Evolutionary conservation across 805 yeast genomes (phyloP).

Genomic region (Kodamaea kaohsiungensis): DNA sequence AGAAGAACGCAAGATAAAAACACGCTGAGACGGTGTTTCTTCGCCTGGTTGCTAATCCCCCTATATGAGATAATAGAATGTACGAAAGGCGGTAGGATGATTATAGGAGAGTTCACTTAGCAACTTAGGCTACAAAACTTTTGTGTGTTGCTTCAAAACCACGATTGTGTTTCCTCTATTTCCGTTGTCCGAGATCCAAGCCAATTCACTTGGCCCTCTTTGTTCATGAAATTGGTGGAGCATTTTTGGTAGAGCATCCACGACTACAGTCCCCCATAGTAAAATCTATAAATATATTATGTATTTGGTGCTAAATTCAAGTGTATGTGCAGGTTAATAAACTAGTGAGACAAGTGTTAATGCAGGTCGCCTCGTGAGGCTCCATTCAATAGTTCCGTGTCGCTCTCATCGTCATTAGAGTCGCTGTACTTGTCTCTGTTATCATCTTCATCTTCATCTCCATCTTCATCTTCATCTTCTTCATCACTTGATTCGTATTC

Average conservation of each 20-base stretch:
- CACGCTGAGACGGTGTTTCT: background rate
- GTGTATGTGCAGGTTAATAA: background rate
- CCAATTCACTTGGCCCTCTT: background rate
- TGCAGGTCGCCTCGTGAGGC: conserved; percentile 4
- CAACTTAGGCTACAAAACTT: background rate
- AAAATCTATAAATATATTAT: background rate
- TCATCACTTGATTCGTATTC: conserved; percentile 14
- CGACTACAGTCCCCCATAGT: background rate
- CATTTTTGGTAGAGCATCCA: background rate
- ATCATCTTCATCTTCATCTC: conserved; percentile 22
- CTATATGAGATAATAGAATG: background rate
- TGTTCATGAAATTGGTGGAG: background rate
- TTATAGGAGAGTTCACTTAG: background rate
- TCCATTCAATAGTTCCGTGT: conserved; percentile 1
- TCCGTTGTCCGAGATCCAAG: background rate
- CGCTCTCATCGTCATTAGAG: background rate
- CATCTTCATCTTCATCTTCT: conserved; percentile 20
- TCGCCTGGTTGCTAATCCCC: background rate
- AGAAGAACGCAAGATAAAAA: background rate
- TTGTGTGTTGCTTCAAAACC: background rate
- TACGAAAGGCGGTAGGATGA: background rate
- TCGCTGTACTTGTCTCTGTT: background rate
- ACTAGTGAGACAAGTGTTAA: background rate
- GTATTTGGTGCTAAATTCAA: background rate
- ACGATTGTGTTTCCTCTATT: background rate